Evolutionary conservation across 805 yeast genomes (phyloP).

Genomic region (Wickerhamiella dianesei): DNA sequence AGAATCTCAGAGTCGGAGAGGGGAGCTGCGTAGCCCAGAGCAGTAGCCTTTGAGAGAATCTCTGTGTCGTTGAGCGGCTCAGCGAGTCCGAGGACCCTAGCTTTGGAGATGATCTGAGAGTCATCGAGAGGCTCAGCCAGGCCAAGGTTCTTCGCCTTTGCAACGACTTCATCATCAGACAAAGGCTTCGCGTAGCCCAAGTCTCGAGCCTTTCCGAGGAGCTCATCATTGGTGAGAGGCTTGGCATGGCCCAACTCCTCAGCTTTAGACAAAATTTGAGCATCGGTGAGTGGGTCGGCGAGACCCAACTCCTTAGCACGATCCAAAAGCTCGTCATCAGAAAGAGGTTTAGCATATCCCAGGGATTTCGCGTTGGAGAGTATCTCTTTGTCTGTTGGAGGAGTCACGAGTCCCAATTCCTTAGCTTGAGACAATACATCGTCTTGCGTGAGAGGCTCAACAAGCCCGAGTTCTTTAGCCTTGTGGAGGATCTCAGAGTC

Average conservation of each 20-base stretch:
- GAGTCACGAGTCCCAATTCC: conserved; percentile 7
- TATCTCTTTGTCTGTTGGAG: conserved; percentile 8
- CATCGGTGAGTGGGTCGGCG: conserved; percentile 9
- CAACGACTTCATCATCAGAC: background rate
- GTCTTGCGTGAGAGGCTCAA: conserved; percentile 27
- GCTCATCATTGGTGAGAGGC: conserved; percentile 2
- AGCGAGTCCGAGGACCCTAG: conserved; percentile 18
- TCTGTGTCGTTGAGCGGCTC: conserved; percentile 7
- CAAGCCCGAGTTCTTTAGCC: conserved; percentile 40
- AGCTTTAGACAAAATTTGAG: conserved; percentile 9
- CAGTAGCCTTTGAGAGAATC: conserved; percentile 3
- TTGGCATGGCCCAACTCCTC: conserved; percentile 17
- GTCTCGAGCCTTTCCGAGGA: conserved; percentile 1
- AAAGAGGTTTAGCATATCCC: background rate
- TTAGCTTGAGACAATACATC: conserved; percentile 9
- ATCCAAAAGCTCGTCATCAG: conserved; percentile 28
- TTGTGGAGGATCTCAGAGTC: conserved; percentile 1
- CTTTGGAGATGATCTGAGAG: conserved; percentile 8
- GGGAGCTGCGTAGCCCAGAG: conserved; percentile 19
- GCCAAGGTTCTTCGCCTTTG: conserved; percentile 7
- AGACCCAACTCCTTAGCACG: conserved; percentile 19
- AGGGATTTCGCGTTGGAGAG: conserved; percentile 4
- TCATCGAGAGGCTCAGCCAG: conserved; percentile 7
- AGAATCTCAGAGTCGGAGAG: conserved; percentile 17
- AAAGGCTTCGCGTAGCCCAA: background rate